phyloP scores from a whole-genome alignment of 2,329 filamentous ascomycete genomes.

The Fusarium sp. region DNA sequence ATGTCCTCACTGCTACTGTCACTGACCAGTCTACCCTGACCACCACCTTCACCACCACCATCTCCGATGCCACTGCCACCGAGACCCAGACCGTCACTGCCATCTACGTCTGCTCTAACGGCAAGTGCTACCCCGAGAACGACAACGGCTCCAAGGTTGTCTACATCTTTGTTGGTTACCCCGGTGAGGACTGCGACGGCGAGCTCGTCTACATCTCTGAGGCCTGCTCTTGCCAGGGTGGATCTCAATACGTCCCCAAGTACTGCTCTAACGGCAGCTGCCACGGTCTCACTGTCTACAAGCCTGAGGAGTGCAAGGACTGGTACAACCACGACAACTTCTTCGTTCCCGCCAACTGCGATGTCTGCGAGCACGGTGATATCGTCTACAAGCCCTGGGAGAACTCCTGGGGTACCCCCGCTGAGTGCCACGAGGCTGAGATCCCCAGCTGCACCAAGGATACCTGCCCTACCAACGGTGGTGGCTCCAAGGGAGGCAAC shows the following conservation, averaged over 20 bases:
- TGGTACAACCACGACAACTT: slow-evolving; percentile 20
- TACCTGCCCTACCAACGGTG: slow-evolving; percentile 4
- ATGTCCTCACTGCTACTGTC: slow-evolving; percentile 23
- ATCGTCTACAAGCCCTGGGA: slow-evolving; percentile 41
- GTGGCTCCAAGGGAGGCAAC: background rate
- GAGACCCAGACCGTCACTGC: slow-evolving; percentile 32
- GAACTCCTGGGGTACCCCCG: slow-evolving; percentile 21
- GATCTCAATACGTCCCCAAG: slow-evolving; percentile 32
- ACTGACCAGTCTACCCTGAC: slow-evolving; percentile 33
- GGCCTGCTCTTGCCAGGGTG: slow-evolving; percentile 36
- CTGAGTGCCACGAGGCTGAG: background rate
- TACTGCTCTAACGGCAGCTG: slow-evolving; percentile 29
- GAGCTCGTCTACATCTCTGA: slow-evolving; percentile 34
- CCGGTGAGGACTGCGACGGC: slow-evolving; percentile 31
- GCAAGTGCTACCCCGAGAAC: slow-evolving; percentile 27
- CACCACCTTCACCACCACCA: slow-evolving; percentile 32
- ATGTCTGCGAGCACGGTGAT: slow-evolving; percentile 22
- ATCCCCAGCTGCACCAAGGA: slow-evolving; percentile 8
- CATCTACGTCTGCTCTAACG: slow-evolving; percentile 31
- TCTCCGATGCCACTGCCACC: slow-evolving; percentile 19
- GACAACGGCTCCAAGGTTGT: slow-evolving; percentile 2
- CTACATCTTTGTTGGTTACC: slow-evolving; percentile 36
- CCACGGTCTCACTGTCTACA: slow-evolving; percentile 37
- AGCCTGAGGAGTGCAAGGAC: slow-evolving; percentile 36
- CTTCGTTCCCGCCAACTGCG: slow-evolving; percentile 29